Evolutionary conservation across 441 rosid species (phyloP).

Genomic region (Macaranga tanarius): DNA sequence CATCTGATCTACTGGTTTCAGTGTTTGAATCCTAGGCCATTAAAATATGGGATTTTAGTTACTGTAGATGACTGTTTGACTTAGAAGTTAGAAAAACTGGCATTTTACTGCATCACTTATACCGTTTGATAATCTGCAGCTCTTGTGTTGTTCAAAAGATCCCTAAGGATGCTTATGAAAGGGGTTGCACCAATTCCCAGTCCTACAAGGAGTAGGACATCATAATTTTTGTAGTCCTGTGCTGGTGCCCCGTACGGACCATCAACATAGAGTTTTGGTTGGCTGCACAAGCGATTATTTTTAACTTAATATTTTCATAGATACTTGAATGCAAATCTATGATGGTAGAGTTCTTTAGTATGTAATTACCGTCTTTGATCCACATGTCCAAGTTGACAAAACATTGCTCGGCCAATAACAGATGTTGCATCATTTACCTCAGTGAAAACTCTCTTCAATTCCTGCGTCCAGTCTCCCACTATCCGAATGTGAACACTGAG

Average conservation of each 20-base stretch:
- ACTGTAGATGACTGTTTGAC: not conserved
- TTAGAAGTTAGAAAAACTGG: not conserved
- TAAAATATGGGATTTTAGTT: constrained; percentile 8
- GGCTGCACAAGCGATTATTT: constrained; percentile 46
- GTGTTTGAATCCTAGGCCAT: constrained; percentile 50
- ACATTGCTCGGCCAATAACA: constrained; percentile 59
- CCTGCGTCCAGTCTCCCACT: constrained; percentile 95
- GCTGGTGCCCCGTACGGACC: constrained; percentile 99
- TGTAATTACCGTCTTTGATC: constrained; percentile 49
- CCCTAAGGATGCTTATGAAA: constrained; percentile 87
- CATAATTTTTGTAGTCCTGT: constrained; percentile 85
- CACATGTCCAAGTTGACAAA: constrained; percentile 40
- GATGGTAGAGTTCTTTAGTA: not conserved
- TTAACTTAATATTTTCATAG: constrained; percentile 6
- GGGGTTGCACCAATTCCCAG: constrained; percentile 98
- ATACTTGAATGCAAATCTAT: not conserved
- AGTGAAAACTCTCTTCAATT: constrained; percentile 65
- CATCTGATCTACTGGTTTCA: constrained; percentile 63
- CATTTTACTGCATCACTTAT: constrained; percentile 11
- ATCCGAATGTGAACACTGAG: constrained; percentile 90
- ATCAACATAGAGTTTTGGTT: constrained; percentile 70
- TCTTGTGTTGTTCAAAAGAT: constrained; percentile 73
- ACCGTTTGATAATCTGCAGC: constrained; percentile 69
- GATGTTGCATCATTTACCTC: constrained; percentile 51
- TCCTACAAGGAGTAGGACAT: constrained; percentile 92